Evolutionary conservation across 441 rosid species (phyloP), one percentile per base, ranked within the genome.

Genomic region (Populus hybrid): DNA sequence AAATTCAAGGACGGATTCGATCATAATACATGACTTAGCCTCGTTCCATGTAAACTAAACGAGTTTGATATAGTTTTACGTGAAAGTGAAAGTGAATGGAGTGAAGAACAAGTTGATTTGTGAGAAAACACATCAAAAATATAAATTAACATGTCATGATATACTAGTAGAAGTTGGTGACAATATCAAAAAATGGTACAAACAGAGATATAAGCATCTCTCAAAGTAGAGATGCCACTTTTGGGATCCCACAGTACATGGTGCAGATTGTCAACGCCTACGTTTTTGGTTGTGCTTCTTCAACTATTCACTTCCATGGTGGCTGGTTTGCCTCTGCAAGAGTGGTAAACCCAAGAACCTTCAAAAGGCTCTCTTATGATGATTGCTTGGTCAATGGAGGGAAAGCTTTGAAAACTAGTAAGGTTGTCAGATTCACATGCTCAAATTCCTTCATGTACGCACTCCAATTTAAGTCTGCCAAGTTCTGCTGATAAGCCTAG

Each of bases 241-340:
- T 87, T 38, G 92, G 88, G 80, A 89, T 86, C 46, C 89, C 92
- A 64, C 87, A 84, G 67, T 89, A 75, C 84, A 79, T 83, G 67
- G 89, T 89, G 8, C 89, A 86, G 81, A 89, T 89, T 21, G 79
- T 83, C 65, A 89, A 85, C 84, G 84, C 88, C 1, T 89, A 89
- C 64, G 70, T 80, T 30, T 80, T 84, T 9, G 79, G 85, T 8
- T 87, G 92, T 78, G 80, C 83, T 26, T 87, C 90, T 53, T 83
- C 87, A 35, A 68, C 79, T 34, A 83, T 87, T 70, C 91, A 83
- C 78, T 78, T 89, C n/a, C 87, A 82, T 11, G 87, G 92, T 40
- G 88, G 88, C 14, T 87, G 89, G 91, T 89, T 89, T 81, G 89
- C 89, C 28, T 87, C 89, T 63, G 89, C 84, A 21, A 86, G 86